Evolutionary conservation across 495 filamentous ascomycete genomes (phyloP).

Genomic region (Pyronema domesticum): DNA sequence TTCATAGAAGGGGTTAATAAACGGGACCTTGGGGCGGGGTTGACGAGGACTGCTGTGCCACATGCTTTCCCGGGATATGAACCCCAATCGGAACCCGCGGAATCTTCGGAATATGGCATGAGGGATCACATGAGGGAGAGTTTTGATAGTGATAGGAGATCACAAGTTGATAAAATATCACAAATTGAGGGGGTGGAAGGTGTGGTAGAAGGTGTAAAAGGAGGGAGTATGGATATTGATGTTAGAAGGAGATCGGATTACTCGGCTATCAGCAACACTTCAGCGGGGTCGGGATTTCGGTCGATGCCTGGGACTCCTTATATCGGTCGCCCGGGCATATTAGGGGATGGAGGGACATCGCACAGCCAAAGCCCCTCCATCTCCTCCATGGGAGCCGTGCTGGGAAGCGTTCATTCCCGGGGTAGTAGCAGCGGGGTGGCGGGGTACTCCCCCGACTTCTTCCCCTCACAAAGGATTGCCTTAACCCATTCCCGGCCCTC

Average conservation of each 20-base stretch:
- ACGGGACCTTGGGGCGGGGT: constrained; percentile 1
- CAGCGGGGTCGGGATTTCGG: neutral
- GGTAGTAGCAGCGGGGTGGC: no score
- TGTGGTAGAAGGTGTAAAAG: neutral
- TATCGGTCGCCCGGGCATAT: no score
- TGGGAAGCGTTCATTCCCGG: neutral
- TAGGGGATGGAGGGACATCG: no score
- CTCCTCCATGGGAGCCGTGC: neutral
- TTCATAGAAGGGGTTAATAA: constrained; percentile 5
- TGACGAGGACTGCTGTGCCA: constrained; percentile 2
- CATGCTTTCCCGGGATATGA: neutral
- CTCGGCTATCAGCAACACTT: no score
- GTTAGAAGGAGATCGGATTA: neutral
- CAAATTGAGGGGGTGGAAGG: neutral
- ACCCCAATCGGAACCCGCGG: neutral
- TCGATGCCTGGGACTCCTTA: neutral
- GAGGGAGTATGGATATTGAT: constrained; percentile 3
- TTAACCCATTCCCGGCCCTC: neutral
- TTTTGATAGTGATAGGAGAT: neutral
- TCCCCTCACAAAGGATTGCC: neutral
- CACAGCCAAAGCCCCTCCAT: neutral
- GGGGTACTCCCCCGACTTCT: neutral
- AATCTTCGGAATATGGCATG: neutral
- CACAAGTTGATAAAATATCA: neutral
- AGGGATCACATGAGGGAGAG: neutral